Base-by-base conservation (phyloP, 768 basidiomycete genomes). In the Pleurotus djamor region DNA sequence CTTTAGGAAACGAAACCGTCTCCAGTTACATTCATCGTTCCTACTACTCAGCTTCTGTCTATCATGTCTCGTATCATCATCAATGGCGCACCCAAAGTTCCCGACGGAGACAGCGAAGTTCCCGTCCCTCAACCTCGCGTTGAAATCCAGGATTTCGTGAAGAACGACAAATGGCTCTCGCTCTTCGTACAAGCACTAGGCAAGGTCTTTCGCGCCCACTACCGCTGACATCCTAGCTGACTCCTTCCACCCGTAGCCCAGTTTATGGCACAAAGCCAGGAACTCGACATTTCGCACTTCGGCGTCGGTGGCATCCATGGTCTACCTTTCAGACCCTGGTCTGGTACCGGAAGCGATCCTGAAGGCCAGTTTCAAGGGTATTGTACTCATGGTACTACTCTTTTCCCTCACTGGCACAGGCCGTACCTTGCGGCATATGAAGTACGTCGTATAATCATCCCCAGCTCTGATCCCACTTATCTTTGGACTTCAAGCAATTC, bases 381-480 rank as follows among this genome's bases (percentile, higher is more conserved):
- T 63, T 85, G 83, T 64, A 77, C 75, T n/a, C 84, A 86, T 65
- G 79, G 79, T 13, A 78, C 76, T 1, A 72, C 78, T 7, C 69
- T 83, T 8, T 84, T 84, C 72, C 82, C 82, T 6, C 82, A 79
- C 4, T 84, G 80, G 79, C 83, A 86, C 62, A 69, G 84, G 52
- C 80, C 82, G 2, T 84, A 84, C 61, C 66, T 84, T 28, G 66
- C 76, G 36, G 67, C 83, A 1, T 77, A 76, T 59, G 83, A 86
- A 74, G 83, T 83, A 48, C 8, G 71, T 60, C 8, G 10, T 35
- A 9, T 13, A 12, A 51, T 44, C 13, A n/a, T 12, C 4, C 32
- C 48, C 45, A 28, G 14, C 5, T n/a, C 3, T 28, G 16, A 34
- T 17, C n/a, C 13, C n/a, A 49, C n/a, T 41, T 34, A 8, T 43